phyloP scores from a whole-genome alignment of 495 filamentous ascomycete genomes.

The Annulohypoxylon maeteangense region DNA sequence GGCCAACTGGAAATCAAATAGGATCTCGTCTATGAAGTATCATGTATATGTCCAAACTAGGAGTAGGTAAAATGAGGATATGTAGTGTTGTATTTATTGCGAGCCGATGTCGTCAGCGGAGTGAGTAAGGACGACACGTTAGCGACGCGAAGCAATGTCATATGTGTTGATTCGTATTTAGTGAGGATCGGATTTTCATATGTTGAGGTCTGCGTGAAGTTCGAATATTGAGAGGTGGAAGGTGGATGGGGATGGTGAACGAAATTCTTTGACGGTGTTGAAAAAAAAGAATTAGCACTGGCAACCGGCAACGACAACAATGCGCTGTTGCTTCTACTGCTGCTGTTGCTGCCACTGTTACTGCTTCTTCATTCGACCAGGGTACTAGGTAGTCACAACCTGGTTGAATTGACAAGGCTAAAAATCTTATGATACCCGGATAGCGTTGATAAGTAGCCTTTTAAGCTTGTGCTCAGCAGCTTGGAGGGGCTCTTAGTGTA shows the following conservation, averaged over 20 bases:
- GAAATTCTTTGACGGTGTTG: neutral
- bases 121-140: constrained; percentile 16
- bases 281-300: neutral
- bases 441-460: neutral
- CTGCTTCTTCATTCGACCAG: neutral
- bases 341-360: neutral
- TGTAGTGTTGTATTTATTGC: constrained; percentile 27
- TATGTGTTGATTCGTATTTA: constrained; percentile 25
- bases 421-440: neutral
- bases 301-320: constrained; percentile 1
- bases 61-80: constrained; percentile 44
- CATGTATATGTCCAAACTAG: constrained; percentile 27
- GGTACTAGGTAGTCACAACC: neutral
- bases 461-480: neutral
- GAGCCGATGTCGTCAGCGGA: constrained; percentile 20
- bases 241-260: neutral
- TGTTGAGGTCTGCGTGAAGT: neutral
- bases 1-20: constrained; percentile 13
- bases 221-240: neutral
- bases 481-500: neutral
- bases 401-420: neutral
- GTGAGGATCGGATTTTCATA: neutral
- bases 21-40: constrained; percentile 9
- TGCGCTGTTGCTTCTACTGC: neutral
- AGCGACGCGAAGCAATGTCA: constrained; percentile 35